Percentiles rank a stretch among this genome's conserved stretches.
phyloP scores from a whole-genome alignment of 768 basidiomycete species.

The Guyanaporus albipodus region DNA sequence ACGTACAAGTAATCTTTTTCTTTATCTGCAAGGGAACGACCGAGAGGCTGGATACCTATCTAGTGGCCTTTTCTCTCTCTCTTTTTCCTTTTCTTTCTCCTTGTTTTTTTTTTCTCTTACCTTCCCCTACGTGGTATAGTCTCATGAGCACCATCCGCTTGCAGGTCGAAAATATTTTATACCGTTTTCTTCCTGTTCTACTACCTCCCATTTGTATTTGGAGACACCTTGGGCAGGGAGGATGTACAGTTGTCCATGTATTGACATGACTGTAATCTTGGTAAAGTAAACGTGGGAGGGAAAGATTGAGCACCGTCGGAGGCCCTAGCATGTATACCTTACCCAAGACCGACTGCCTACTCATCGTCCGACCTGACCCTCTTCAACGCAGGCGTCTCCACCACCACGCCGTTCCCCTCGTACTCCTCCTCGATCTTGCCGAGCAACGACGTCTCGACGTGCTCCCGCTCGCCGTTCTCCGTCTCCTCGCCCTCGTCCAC shows the following conservation, averaged over 20 bases:
- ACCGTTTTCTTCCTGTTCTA: conserved; percentile 18
- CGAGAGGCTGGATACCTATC: conserved; percentile 30
- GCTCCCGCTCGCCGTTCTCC: conserved; percentile 17
- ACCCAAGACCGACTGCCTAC: conserved; percentile 4
- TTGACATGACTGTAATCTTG: conserved; percentile 21
- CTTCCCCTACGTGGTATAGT: conserved; percentile 9
- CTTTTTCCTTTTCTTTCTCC: neutral
- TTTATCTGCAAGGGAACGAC: conserved; percentile 25
- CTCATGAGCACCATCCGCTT: conserved; percentile 4
- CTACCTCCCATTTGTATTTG: conserved; percentile 11
- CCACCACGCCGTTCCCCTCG: conserved; percentile 15
- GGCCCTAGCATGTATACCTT: neutral
- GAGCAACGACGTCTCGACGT: conserved; percentile 12
- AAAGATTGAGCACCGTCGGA: no score
- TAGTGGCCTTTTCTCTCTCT: conserved; percentile 19
- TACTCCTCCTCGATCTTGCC: conserved; percentile 29
- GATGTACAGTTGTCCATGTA: conserved; percentile 22
- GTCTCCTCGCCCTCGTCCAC: conserved; percentile 43
- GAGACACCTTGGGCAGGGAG: conserved; percentile 10
- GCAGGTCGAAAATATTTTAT: conserved; percentile 24
- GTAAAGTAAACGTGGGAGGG: conserved; percentile 5
- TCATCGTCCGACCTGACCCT: conserved; percentile 22
- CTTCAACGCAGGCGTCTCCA: conserved; percentile 27
- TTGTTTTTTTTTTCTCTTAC: neutral
- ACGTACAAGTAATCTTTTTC: conserved; percentile 22